Conservation (phyloP, 345 rosid species). For the Gossypium longicalyx region DNA sequence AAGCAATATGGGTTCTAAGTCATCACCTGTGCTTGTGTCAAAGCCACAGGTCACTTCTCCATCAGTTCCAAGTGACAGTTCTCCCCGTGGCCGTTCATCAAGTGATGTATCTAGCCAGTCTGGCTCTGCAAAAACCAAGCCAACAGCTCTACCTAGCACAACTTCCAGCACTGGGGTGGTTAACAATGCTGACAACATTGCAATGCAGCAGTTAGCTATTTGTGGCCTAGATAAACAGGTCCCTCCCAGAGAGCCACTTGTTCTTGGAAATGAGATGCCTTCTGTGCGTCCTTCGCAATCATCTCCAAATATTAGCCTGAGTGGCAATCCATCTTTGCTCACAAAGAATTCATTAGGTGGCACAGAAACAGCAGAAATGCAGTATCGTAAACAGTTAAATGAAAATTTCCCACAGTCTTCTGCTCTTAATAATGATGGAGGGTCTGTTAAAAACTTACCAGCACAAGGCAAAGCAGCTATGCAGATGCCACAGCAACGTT, state of each 20-base stretch:
- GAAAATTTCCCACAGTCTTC: constrained; percentile 51
- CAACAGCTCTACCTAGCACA: constrained; percentile 39
- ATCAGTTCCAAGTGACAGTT: constrained; percentile 58
- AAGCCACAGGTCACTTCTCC: constrained; percentile 71
- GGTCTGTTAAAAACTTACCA: constrained; percentile 31
- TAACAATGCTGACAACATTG: constrained; percentile 38
- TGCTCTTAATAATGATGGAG: constrained; percentile 44
- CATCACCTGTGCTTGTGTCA: constrained; percentile 42
- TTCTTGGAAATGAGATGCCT: constrained; percentile 61
- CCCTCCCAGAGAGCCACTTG: constrained; percentile 48
- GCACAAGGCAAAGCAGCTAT: constrained; percentile 50
- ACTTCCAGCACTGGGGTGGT: constrained; percentile 45
- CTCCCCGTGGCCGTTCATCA: constrained; percentile 68
- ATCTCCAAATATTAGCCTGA: constrained; percentile 47
- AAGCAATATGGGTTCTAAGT: constrained; percentile 27
- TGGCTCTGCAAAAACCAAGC: constrained; percentile 63
- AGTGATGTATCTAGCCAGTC: constrained; percentile 80
- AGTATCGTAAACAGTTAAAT: constrained; percentile 57
- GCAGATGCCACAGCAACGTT: constrained; percentile 49
- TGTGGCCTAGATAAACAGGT: constrained; percentile 64
- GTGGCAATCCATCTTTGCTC: constrained; percentile 49
- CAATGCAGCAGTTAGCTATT: constrained; percentile 52
- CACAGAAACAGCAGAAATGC: constrained; percentile 59
- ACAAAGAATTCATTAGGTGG: constrained; percentile 42
- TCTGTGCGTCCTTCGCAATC: constrained; percentile 63